phyloP scores from a whole-genome alignment of 345 rosid genomes.

The Eucalyptus sp. region DNA sequence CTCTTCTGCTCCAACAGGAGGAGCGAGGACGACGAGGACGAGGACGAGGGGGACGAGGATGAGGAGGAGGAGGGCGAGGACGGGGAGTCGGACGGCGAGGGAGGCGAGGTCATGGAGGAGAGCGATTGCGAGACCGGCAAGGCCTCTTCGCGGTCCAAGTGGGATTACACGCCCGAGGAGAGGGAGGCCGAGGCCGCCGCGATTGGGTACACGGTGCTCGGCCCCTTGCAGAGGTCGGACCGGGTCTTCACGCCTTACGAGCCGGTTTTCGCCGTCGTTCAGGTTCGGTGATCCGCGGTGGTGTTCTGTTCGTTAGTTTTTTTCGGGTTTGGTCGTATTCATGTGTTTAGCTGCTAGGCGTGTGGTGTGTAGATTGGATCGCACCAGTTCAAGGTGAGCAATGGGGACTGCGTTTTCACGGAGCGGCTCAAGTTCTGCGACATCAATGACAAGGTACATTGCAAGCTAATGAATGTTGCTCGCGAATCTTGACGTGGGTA shows the following conservation, averaged over 20 bases:
- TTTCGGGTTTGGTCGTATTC: neutral
- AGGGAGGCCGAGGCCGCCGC: slow-evolving; percentile 66
- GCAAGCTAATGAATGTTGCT: neutral
- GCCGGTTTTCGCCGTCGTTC: slow-evolving; percentile 85
- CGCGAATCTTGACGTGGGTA: neutral
- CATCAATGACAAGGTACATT: slow-evolving; percentile 73
- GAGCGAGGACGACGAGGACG: slow-evolving; percentile 2
- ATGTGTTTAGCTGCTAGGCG: neutral
- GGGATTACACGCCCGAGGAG: slow-evolving; percentile 61
- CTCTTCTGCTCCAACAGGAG: slow-evolving; percentile 30
- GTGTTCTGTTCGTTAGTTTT: neutral
- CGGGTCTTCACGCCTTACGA: slow-evolving; percentile 56
- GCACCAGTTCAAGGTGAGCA: slow-evolving; percentile 95
- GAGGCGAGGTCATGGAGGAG: neutral
- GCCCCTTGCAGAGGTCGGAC: slow-evolving; percentile 47
- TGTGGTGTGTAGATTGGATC: slow-evolving; percentile 56
- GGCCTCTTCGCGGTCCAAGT: slow-evolving; percentile 12
- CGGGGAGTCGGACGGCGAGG: neutral
- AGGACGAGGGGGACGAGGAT: slow-evolving; percentile 1
- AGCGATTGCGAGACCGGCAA: slow-evolving; percentile 23
- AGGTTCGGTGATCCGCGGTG: slow-evolving; percentile 23
- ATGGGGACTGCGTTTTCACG: slow-evolving; percentile 66
- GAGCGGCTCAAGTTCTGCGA: slow-evolving; percentile 92
- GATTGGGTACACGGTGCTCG: slow-evolving; percentile 75
- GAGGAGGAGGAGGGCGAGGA: slow-evolving; percentile 13